phyloP scores from a whole-genome alignment of 768 basidiomycete genomes.

The Dioszegia hungarica region DNA sequence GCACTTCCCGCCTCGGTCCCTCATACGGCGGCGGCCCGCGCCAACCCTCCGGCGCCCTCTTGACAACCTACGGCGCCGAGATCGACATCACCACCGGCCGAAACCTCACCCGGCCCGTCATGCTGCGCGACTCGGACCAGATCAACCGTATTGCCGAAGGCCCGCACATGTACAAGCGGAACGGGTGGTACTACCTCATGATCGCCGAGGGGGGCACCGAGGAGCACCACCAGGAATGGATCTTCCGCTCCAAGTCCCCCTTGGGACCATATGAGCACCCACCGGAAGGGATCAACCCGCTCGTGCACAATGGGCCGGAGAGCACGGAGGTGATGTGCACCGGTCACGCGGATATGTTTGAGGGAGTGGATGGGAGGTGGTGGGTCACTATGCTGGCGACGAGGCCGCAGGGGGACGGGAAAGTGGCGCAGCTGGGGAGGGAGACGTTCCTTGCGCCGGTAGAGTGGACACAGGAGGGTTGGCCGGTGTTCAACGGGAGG shows the following conservation, averaged over 20 bases:
- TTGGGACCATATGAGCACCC: slow-evolving; percentile 24
- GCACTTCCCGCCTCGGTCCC: slow-evolving; percentile 1
- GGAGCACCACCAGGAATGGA: slow-evolving; percentile 26
- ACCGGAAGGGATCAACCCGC: slow-evolving; percentile 20
- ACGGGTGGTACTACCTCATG: slow-evolving; percentile 49
- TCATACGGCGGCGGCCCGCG: neutral
- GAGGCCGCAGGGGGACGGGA: neutral
- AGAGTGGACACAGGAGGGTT: slow-evolving; percentile 40
- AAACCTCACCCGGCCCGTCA: slow-evolving; percentile 5
- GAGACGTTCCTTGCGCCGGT: slow-evolving; percentile 51
- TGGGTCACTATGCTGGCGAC: slow-evolving; percentile 41
- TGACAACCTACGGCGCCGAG: slow-evolving; percentile 6
- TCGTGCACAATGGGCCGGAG: slow-evolving; percentile 22
- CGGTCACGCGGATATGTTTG: slow-evolving; percentile 51
- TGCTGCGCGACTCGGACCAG: slow-evolving; percentile 7
- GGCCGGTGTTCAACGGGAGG: slow-evolving; percentile 12
- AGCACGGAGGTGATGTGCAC: slow-evolving; percentile 50
- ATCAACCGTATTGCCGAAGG: slow-evolving; percentile 24
- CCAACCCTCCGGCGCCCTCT: neutral
- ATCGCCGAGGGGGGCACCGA: slow-evolving; percentile 50
- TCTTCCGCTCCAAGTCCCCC: slow-evolving; percentile 44
- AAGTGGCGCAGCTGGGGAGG: slow-evolving; percentile 45
- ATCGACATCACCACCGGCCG: slow-evolving; percentile 10
- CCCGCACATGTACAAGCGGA: slow-evolving; percentile 38
- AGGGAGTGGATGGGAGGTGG: slow-evolving; percentile 48